Percentiles rank a stretch among this genome's conserved stretches.
Evolutionary conservation across 345 rosid genomes (phyloP).

Genomic region (Durio zibethinus): DNA sequence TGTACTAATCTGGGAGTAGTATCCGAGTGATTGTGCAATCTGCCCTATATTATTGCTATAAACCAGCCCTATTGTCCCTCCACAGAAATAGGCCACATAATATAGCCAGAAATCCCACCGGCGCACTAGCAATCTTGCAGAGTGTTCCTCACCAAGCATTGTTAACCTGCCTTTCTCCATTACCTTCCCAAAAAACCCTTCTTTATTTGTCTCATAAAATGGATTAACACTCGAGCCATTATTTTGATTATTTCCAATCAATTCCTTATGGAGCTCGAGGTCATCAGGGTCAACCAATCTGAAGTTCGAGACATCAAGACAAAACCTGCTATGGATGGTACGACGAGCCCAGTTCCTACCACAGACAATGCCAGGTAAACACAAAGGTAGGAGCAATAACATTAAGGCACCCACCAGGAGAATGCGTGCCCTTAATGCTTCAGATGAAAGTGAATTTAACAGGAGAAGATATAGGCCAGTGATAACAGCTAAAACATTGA

Average conservation of each 20-base stretch:
- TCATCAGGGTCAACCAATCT: constrained; percentile 43
- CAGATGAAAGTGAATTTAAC: constrained; percentile 38
- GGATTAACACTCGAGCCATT: neutral
- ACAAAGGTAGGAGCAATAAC: constrained; percentile 52
- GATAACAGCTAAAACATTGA: constrained; percentile 52
- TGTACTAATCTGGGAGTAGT: constrained; percentile 28
- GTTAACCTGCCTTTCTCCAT: constrained; percentile 46
- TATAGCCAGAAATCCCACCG: constrained; percentile 84
- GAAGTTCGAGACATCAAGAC: constrained; percentile 33
- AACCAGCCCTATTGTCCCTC: constrained; percentile 76
- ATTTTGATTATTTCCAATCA: constrained; percentile 28
- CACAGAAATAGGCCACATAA: constrained; percentile 66
- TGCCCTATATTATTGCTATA: constrained; percentile 88
- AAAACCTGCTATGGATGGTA: constrained; percentile 17
- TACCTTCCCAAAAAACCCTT: constrained; percentile 24
- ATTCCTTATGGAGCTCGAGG: constrained; percentile 46
- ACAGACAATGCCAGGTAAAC: constrained; percentile 54
- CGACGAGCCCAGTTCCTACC: constrained; percentile 47
- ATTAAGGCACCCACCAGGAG: constrained; percentile 50
- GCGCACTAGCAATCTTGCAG: constrained; percentile 42
- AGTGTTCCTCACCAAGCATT: constrained; percentile 72
- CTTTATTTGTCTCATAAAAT: constrained; percentile 2
- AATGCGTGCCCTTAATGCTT: constrained; percentile 39
- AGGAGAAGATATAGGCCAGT: constrained; percentile 72
- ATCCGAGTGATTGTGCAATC: constrained; percentile 71